These are phyloP conservation scores for Alternaria sp. DNA, from an alignment of 2,329 filamentous ascomycete species.

Conservation along the genomic window DNA sequence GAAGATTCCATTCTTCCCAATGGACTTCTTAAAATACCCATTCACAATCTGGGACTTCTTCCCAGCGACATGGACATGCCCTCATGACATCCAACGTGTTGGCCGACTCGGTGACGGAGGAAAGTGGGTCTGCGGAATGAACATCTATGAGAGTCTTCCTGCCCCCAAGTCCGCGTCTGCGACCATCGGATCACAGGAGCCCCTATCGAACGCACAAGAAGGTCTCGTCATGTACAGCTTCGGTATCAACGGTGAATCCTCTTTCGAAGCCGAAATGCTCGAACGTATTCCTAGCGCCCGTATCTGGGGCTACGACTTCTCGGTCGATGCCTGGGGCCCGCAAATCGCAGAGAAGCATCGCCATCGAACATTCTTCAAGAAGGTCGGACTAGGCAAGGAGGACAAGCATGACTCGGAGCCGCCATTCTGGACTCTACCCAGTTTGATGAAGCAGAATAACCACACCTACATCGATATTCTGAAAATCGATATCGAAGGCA, in stretches of 20 bases:
- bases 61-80: constrained; percentile 45
- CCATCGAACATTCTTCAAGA: constrained; percentile 43
- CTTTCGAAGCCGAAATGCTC: constrained; percentile 48
- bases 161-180: constrained; percentile 23
- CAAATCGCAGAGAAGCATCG: constrained; percentile 35
- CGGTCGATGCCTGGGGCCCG: constrained; percentile 41
- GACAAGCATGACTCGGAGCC: constrained; percentile 32
- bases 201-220: constrained; percentile 22
- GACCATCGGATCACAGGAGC: constrained; percentile 22
- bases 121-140: constrained; percentile 50
- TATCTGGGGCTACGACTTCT: constrained; percentile 48
- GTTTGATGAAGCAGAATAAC: constrained; percentile 44
- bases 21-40: constrained; percentile 42
- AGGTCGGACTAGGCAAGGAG: constrained; percentile 39
- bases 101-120: constrained; percentile 45
- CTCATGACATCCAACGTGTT: constrained; percentile 45
- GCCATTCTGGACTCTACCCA: constrained; percentile 41
- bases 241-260: constrained; percentile 47
- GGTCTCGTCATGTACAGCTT: constrained; percentile 46
- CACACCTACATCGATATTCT: constrained; percentile 48
- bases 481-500: constrained; percentile 47
- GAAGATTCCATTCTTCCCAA: constrained; percentile 43
- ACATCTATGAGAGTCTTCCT: constrained; percentile 40
- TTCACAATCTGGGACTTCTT: constrained; percentile 49
- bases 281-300: constrained; percentile 42